These are phyloP conservation scores for Podochytrium sp. DNA, from an alignment of 192 early-diverging fungal genomes.

Conservation along the genomic window DNA sequence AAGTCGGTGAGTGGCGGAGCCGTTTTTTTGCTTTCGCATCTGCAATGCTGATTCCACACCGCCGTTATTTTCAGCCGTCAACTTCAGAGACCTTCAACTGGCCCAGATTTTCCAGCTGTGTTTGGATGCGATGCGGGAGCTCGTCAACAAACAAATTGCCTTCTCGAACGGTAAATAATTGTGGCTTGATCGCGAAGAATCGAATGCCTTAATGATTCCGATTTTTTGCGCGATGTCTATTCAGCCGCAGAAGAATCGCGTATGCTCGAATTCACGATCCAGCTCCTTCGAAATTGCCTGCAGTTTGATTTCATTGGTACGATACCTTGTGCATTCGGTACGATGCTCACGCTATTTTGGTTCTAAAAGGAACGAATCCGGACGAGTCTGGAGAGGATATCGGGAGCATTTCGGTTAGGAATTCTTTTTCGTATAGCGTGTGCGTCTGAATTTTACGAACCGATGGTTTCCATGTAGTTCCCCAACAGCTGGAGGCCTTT, in stretches of 20 bases:
- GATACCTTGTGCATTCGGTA: slow-evolving; percentile 18
- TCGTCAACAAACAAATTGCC: slow-evolving; percentile 24
- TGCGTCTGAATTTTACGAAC: neutral
- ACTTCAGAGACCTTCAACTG: slow-evolving; percentile 56
- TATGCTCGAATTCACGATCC: slow-evolving; percentile 54
- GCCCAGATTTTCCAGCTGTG: slow-evolving; percentile 57
- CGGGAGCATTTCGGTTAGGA: slow-evolving; percentile 64
- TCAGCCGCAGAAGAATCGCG: slow-evolving; percentile 26
- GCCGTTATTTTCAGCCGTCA: no score
- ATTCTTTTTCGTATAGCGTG: slow-evolving; percentile 11
- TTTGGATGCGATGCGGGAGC: slow-evolving; percentile 19
- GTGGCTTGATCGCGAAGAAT: slow-evolving; percentile 29
- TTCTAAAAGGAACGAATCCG: slow-evolving; percentile 41
- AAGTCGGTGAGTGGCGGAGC: slow-evolving; percentile 55
- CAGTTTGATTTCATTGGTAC: slow-evolving; percentile 84
- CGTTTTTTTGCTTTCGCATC: neutral
- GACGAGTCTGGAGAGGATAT: slow-evolving; percentile 82
- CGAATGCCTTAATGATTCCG: slow-evolving; percentile 36
- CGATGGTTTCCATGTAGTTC: slow-evolving; percentile 74
- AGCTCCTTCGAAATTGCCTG: slow-evolving; percentile 70
- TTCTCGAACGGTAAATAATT: slow-evolving; percentile 48
- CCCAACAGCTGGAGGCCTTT: slow-evolving; percentile 78
- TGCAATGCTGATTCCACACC: no score
- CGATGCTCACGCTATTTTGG: neutral
- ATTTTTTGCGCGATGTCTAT: neutral